Evolutionary conservation across 768 basidiomycete species (phyloP), one percentile per base, ranked within the genome.

Genomic region (Phlegmacium glaucopus): DNA sequence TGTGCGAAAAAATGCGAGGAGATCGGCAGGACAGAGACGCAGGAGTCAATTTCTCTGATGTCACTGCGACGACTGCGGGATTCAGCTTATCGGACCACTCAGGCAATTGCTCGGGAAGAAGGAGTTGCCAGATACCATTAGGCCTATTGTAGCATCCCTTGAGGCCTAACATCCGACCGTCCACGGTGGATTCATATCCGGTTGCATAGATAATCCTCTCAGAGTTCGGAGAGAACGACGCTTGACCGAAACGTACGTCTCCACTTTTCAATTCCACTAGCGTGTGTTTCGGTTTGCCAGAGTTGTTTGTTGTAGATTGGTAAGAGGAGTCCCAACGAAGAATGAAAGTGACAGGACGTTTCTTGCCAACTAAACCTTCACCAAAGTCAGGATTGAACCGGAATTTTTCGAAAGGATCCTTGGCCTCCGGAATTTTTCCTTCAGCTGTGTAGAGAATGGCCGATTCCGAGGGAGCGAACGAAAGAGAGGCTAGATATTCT

Each of bases 361-460:
- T 76, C 58, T 75, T 80, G 4, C 74, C 76, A 4, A 61, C 59
- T n/a, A 84, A 58, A 5, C 74, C 73, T 62, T 90, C 87, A 0
- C 87, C 87, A 49, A 85, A 79, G 38, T 76, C 70, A 4, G 85
- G 83, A 1, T 56, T 66, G 59, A 75, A 88, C 18, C 70, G 64
- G 51, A 80, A 86, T 45, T 77, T 77, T 15, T 62, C 59, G 47
- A 65, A 73, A 2, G 68, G 65, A 11, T 63, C 48, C 9, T 50
- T 62, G 35, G 39, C 53, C n/a, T 57, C 45, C 4, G 65, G 64
- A 9, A 46, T 51, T 12, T 77, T 80, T 0, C 63, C 71, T 56
- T 87, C 86, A 3, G 85, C 86, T 4, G 73, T 71, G 51, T 87
- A 88, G 11, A 85, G 54, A 9, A 87, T 54, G 0, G 74, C 70